Base-by-base conservation (phyloP, 257 asterid genomes). In the Gynochthodes officinalis region DNA sequence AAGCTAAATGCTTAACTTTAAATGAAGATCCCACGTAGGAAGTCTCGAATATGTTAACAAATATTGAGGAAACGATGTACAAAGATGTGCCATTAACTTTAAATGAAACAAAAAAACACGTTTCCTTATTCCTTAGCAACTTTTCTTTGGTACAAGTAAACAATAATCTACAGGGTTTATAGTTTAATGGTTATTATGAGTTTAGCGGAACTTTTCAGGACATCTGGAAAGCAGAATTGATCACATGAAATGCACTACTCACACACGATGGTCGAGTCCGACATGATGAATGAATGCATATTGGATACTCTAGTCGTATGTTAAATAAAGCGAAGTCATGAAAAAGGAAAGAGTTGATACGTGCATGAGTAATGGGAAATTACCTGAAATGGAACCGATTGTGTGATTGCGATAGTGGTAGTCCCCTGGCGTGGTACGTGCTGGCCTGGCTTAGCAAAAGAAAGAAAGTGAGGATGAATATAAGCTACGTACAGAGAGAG, bases 211-310 rank as follows among this genome's bases (percentile, higher is more conserved):
- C 65, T 70, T 70, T 70, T 54, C 40, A 52, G 37, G 10, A 70
- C 64, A 53, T 54, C 74, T 70, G 74, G 74, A 70, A 70, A 70
- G 74, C 53, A 14, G 65, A 37, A 35, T 46, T 30, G n/a, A 42
- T 70, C 74, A 70, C 74, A 70, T 12, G 74, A 23, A 69, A 69
- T 21, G 50, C 25, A 35, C 49, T n/a, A 23, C 62, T 4, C 53
- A 48, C 53, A 48, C 53, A 1, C 12, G 50, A 48, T 48, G 35
- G 40, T 64, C 69, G 12, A 64, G 48, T 30, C n/a, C n/a, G n/a
- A n/a, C n/a, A n/a, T n/a, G n/a, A n/a, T n/a, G n/a, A n/a, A n/a
- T n/a, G n/a, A n/a, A n/a, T n/a, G n/a, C n/a, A n/a, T n/a, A n/a
- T n/a, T n/a, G n/a, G n/a, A n/a, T n/a, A n/a, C n/a, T n/a, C n/a